phyloP scores from a whole-genome alignment of 2,329 filamentous ascomycete species.

The Ophiostoma australiae region DNA sequence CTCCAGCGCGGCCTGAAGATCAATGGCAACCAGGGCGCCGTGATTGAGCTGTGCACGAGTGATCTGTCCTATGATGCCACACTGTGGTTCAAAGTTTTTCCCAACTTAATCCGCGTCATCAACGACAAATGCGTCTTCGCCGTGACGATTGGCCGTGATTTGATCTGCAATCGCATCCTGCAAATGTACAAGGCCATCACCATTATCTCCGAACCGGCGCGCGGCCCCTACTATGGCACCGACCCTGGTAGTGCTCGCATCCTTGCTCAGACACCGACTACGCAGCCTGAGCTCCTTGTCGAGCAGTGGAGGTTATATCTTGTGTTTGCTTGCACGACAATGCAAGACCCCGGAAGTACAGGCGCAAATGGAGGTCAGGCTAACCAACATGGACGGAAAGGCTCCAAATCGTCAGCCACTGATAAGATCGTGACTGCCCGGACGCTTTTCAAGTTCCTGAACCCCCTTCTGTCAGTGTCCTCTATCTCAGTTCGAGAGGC shows the following conservation, averaged over 20 bases:
- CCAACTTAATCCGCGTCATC: constrained; percentile 84
- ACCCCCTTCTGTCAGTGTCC: constrained; percentile 76
- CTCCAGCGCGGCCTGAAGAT: constrained; percentile 85
- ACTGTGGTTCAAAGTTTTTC: constrained; percentile 96
- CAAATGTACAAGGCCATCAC: constrained; percentile 89
- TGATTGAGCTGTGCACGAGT: constrained; percentile 92
- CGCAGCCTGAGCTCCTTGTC: constrained; percentile 78
- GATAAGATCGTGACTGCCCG: constrained; percentile 83
- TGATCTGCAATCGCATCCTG: constrained; percentile 85
- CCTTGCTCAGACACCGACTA: constrained; percentile 55
- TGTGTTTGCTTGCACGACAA: constrained; percentile 92
- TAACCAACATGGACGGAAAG: constrained; percentile 74
- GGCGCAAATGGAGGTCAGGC: constrained; percentile 53
- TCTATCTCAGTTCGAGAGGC: constrained; percentile 81
- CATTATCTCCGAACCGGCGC: constrained; percentile 67
- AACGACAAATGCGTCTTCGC: constrained; percentile 89
- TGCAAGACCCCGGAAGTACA: constrained; percentile 72
- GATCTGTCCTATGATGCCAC: constrained; percentile 92
- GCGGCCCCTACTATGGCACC: constrained; percentile 59
- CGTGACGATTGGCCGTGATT: constrained; percentile 81
- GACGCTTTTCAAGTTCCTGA: constrained; percentile 84
- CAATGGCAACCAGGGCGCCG: constrained; percentile 73
- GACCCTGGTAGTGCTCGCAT: constrained; percentile 52
- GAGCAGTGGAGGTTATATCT: constrained; percentile 98
- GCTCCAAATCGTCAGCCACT: constrained; percentile 62